These are phyloP conservation scores for Rhizophagus clarus DNA, from an alignment of 192 early-diverging fungal genomes.

Conservation along the genomic window DNA sequence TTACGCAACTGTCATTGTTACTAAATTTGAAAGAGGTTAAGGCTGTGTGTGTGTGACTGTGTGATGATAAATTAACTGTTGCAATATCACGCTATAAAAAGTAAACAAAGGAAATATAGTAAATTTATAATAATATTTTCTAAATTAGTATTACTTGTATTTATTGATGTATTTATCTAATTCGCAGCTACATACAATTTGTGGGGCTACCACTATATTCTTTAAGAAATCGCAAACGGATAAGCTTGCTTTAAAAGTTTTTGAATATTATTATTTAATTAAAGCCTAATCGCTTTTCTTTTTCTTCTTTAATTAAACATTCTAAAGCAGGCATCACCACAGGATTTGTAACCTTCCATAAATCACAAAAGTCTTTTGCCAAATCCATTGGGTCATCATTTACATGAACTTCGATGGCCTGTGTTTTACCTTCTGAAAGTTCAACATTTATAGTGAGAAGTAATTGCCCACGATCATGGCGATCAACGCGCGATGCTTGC, in stretches of 20 bases:
- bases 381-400: slow-evolving; percentile 27
- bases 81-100: no score
- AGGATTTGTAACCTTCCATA: slow-evolving; percentile 12
- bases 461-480: not conserved
- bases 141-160: no score
- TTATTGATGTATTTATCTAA: no score
- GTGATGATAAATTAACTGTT: no score
- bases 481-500: not conserved
- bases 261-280: not conserved
- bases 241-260: not conserved
- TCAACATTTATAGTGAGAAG: slow-evolving; percentile 28
- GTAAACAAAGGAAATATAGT: no score
- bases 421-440: slow-evolving; percentile 1
- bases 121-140: no score
- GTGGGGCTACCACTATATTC: no score
- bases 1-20: no score
- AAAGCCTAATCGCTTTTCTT: slow-evolving; percentile 11
- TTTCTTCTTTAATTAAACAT: slow-evolving; percentile 23
- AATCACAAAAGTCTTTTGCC: slow-evolving; percentile 19
- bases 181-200: no score
- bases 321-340: slow-evolving; percentile 16
- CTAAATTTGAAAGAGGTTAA: no score
- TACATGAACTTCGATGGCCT: slow-evolving; percentile 19
- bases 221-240: no score
- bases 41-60: no score